Evolutionary conservation across 2,329 filamentous ascomycete species (phyloP), one percentile per base, ranked within the genome.

Genomic region (Coniochaeta pulveracea): DNA sequence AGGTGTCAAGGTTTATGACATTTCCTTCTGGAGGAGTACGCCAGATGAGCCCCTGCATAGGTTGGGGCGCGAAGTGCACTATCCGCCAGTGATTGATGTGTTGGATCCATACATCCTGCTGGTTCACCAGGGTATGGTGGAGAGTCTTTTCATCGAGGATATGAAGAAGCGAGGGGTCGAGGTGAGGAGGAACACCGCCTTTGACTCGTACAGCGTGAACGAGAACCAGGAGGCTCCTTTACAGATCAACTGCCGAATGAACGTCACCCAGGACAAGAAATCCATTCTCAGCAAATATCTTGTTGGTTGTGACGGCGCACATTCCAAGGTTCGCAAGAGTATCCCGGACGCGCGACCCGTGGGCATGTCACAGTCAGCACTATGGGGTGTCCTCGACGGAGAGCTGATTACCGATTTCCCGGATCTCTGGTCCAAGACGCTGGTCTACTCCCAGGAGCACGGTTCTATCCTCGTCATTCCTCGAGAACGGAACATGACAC

Each of bases 381-480:
- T 72, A 22, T 85, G 80, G 80, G 80, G 78, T 35, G 79, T 85
- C 3, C 57, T 85, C 3, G 80, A 85, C 21, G 79, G 78, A 43
- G 72, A 75, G 48, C 56, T 84, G 8, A 72, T 79, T 26, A 84
- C 79, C 6, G 67, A 83, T 48, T 84, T 85, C 43, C 80, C 80
- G 2, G 79, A 84, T 45, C 69, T 84, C 31, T 84, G 78, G 77
- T 80, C 73, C 51, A 84, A 84, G 56, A 76, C 77, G 0, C 67
- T 80, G 1, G 65, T 83, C 6, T 77, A 78, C 42, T 78, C 74
- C 3, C 72, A 82, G 39, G 64, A 72, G 37, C 64, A 73, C 27
- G 80, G 80, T 3, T 80, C 78, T 0, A 74, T 84, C 28, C 63
- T 85, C n/a, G 79, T 81, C 50, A 78, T 84, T 34, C 80, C 80